These are phyloP conservation scores for Cercophora samala DNA, from an alignment of 495 filamentous ascomycete genomes.

Conservation along the genomic window DNA sequence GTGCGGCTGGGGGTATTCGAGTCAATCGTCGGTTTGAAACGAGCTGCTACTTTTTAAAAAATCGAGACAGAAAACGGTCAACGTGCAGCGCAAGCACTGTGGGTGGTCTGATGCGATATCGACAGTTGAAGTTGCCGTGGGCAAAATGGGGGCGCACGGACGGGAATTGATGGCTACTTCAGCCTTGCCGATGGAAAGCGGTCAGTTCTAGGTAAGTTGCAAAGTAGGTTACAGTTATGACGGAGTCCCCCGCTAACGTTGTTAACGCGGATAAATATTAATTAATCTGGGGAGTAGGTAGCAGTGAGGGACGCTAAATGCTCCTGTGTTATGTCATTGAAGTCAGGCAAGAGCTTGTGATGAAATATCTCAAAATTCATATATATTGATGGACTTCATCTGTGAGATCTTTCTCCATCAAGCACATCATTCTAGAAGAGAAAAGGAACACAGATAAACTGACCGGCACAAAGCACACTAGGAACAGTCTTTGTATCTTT, in stretches of 20 bases:
- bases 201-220: not conserved
- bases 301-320: not conserved
- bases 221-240: not conserved
- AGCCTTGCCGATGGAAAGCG: slow-evolving; percentile 6
- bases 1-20: slow-evolving; percentile 3
- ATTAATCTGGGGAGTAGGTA: not conserved
- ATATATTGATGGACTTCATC: not conserved
- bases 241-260: not conserved
- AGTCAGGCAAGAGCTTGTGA: not conserved
- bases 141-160: slow-evolving; percentile 25
- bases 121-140: slow-evolving; percentile 18
- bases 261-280: not conserved
- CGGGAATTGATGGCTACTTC: not conserved
- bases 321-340: not conserved
- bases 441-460: not conserved
- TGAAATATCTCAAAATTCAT: not conserved
- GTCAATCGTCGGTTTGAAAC: not conserved
- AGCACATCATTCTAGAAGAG: not conserved
- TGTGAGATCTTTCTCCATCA: not conserved
- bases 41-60: not conserved
- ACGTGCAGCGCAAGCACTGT: not conserved
- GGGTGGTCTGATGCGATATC: slow-evolving; percentile 2
- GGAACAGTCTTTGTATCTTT: not conserved
- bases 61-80: slow-evolving; percentile 9
- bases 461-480: not conserved